phyloP scores from a whole-genome alignment of 352 stramenopile genomes.

The Phytophthora aleatoria region DNA sequence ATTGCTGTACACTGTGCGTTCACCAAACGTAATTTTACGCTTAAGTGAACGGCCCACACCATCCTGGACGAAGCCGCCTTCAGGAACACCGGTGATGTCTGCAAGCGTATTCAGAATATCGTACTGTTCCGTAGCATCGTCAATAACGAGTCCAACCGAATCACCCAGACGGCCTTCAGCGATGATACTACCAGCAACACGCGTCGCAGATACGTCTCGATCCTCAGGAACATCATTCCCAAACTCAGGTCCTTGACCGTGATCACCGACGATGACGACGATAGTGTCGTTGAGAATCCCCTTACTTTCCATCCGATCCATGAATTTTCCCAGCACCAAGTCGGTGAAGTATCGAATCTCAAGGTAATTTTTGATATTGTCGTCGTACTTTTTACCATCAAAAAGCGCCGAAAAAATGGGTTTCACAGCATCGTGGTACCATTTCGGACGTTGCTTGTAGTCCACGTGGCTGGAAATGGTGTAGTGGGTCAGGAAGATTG shows the following conservation, averaged over 20 bases:
- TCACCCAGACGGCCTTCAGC: slow-evolving; percentile 12
- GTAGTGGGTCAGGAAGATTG: slow-evolving; percentile 10
- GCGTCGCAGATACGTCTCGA: slow-evolving; percentile 7
- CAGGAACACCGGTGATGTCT: slow-evolving; percentile 9
- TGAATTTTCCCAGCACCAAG: slow-evolving; percentile 13
- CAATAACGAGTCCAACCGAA: slow-evolving; percentile 8
- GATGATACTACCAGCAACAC: slow-evolving; percentile 10
- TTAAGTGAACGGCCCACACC: slow-evolving; percentile 11
- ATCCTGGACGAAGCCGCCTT: slow-evolving; percentile 7
- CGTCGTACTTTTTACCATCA: slow-evolving; percentile 2
- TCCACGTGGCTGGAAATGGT: slow-evolving; percentile 6
- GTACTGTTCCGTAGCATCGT: slow-evolving; percentile 9
- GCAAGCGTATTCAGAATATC: slow-evolving; percentile 12
- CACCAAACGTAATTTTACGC: slow-evolving; percentile 8
- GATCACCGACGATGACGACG: slow-evolving; percentile 11
- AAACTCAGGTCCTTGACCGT: slow-evolving; percentile 11
- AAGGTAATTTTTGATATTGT: slow-evolving; percentile 9
- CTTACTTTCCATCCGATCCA: slow-evolving; percentile 5
- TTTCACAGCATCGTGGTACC: slow-evolving; percentile 6
- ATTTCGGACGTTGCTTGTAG: slow-evolving; percentile 11
- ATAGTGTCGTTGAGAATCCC: slow-evolving; percentile 14
- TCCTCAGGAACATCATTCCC: slow-evolving; percentile 9
- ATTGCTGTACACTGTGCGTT: slow-evolving; percentile 8
- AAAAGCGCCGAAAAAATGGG: slow-evolving; percentile 5
- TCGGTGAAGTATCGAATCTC: slow-evolving; percentile 14